These are phyloP conservation scores for Ascosphaera pollenicola DNA, from an alignment of 2,329 filamentous ascomycete genomes.

Conservation along the genomic window DNA sequence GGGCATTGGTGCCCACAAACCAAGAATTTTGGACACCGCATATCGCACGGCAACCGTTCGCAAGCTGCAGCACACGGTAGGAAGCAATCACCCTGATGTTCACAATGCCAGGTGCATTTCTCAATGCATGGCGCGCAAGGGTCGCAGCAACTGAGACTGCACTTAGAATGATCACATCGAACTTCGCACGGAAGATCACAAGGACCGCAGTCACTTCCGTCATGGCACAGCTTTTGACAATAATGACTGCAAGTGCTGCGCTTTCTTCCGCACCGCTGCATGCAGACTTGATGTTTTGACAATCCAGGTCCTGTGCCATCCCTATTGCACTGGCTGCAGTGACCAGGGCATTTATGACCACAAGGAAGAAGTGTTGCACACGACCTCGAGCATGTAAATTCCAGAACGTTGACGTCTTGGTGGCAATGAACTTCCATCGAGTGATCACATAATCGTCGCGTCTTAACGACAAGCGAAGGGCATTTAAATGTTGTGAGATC, in stretches of 20 bases:
- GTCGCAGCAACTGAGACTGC: conserved; percentile 33
- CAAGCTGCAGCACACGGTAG: conserved; percentile 47
- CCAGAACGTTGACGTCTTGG: background rate
- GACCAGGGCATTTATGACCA: too few relatives aligned
- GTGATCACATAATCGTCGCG: background rate
- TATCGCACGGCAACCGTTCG: conserved; percentile 40
- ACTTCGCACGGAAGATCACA: conserved; percentile 28
- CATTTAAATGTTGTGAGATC: too few relatives aligned
- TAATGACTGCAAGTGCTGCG: conserved; percentile 34
- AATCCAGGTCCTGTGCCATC: too few relatives aligned
- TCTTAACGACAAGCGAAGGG: too few relatives aligned
- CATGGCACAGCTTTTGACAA: conserved; percentile 33
- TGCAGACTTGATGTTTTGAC: conserved; percentile 14
- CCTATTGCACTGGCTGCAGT: too few relatives aligned
- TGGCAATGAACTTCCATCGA: background rate
- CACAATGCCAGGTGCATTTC: conserved; percentile 31
- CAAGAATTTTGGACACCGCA: conserved; percentile 32
- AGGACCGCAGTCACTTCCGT: conserved; percentile 9
- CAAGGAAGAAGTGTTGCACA: too few relatives aligned
- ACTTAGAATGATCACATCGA: conserved; percentile 33
- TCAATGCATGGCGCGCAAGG: conserved; percentile 40
- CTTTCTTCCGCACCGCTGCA: conserved; percentile 25
- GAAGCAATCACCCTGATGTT: conserved; percentile 24
- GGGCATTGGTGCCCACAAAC: conserved; percentile 42
- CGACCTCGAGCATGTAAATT: background rate